phyloP scores from a whole-genome alignment of 768 basidiomycete genomes.

The Phylloporus sp. region DNA sequence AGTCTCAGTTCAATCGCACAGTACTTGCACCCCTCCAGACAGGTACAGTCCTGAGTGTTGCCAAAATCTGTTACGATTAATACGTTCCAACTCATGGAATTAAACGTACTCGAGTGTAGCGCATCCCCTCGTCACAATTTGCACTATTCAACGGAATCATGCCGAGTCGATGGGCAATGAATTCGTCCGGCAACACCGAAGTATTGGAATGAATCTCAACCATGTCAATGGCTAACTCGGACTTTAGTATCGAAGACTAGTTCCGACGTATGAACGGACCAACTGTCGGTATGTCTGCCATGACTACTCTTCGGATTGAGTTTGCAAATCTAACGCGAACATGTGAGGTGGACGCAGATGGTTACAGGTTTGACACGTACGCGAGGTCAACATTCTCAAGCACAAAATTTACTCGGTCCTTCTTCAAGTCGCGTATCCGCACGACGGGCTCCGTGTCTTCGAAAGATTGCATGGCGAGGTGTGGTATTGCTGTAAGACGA shows the following conservation, averaged over 20 bases:
- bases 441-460: slow-evolving; percentile 59
- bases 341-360: slow-evolving; percentile 8
- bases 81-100: neutral
- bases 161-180: slow-evolving; percentile 92
- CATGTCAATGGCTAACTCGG: slow-evolving; percentile 81
- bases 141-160: slow-evolving; percentile 87
- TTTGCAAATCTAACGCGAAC: slow-evolving; percentile 75
- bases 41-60: slow-evolving; percentile 77
- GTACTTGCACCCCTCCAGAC: slow-evolving; percentile 73
- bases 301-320: slow-evolving; percentile 87
- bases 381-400: slow-evolving; percentile 95
- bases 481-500: slow-evolving; percentile 1
- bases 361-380: slow-evolving; percentile 43
- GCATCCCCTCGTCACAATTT: slow-evolving; percentile 85
- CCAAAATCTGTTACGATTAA: neutral
- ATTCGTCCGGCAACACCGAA: slow-evolving; percentile 93
- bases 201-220: slow-evolving; percentile 91
- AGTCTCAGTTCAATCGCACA: slow-evolving; percentile 83
- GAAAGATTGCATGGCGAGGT: slow-evolving; percentile 29
- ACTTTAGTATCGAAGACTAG: slow-evolving; percentile 3
- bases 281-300: slow-evolving; percentile 94
- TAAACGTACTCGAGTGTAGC: slow-evolving; percentile 61
- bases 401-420: slow-evolving; percentile 85
- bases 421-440: slow-evolving; percentile 78
- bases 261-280: slow-evolving; percentile 47